phyloP scores from a whole-genome alignment of 768 basidiomycete species.

The Hygrophorus pudorinus region DNA sequence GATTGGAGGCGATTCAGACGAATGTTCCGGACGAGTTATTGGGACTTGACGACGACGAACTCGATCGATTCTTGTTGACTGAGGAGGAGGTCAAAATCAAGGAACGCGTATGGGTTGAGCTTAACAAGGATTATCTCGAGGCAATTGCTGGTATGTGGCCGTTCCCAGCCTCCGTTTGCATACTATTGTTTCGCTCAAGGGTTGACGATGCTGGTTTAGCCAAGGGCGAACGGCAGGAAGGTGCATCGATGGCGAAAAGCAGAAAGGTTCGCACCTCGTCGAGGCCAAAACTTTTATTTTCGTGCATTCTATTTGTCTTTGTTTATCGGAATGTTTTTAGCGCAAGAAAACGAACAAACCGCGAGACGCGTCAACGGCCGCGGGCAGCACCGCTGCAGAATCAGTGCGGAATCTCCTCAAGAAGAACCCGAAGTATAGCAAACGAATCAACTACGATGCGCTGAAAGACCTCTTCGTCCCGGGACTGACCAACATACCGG shows the following conservation, averaged over 20 bases:
- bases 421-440: too few relatives aligned
- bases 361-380: conserved; percentile 65
- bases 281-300: too few relatives aligned
- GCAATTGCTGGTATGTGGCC: too few relatives aligned
- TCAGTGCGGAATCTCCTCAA: too few relatives aligned
- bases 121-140: too few relatives aligned
- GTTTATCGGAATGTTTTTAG: conserved; percentile 30
- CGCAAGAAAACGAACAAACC: conserved; percentile 62
- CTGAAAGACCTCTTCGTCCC: conserved; percentile 69
- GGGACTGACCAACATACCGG: too few relatives aligned
- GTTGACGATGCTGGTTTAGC: conserved; percentile 42
- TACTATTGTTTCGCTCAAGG: conserved; percentile 16
- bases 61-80: conserved; percentile 68
- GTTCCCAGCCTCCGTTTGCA: conserved; percentile 33
- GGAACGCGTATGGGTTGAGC: conserved; percentile 89
- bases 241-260: conserved; percentile 26
- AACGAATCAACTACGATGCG: conserved; percentile 88
- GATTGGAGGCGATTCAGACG: conserved; percentile 36
- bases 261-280: conserved; percentile 63
- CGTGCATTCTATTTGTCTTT: conserved; percentile 24
- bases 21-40: conserved; percentile 49
- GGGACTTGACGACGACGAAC: conserved; percentile 85
- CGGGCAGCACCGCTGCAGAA: conserved; percentile 64
- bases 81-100: conserved; percentile 79
- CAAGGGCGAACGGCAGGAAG: conserved; percentile 53